These are phyloP conservation scores for Rhododendron ovatum DNA, from an alignment of 148 eudicot genomes.

Conservation along the genomic window DNA sequence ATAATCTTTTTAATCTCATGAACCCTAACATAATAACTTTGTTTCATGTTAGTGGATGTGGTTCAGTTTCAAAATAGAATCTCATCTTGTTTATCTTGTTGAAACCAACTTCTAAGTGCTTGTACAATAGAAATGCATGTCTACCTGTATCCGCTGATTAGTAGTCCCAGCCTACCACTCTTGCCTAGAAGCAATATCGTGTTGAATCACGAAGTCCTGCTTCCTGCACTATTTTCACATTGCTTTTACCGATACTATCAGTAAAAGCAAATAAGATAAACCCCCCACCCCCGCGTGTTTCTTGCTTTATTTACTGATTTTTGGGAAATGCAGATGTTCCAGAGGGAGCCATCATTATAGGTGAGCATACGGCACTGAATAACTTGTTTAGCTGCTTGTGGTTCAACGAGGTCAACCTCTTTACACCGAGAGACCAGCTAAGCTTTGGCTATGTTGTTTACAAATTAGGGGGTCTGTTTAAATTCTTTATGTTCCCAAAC, in stretches of 20 bases:
- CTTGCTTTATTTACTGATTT: neutral
- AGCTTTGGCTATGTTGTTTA: slow-evolving; percentile 91
- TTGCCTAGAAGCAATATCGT: neutral
- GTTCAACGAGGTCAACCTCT: slow-evolving; percentile 94
- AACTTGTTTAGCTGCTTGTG: slow-evolving; percentile 92
- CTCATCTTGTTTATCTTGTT: neutral
- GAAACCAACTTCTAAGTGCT: too few relatives aligned
- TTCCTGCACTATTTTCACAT: neutral
- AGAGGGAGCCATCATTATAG: slow-evolving; percentile 87
- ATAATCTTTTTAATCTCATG: neutral
- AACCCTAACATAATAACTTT: neutral
- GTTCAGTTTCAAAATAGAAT: neutral
- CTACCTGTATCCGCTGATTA: too few relatives aligned
- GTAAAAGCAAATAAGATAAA: neutral
- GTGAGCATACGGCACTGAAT: slow-evolving; percentile 74
- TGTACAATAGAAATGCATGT: too few relatives aligned
- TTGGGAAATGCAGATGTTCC: slow-evolving; percentile 74
- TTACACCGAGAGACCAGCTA: slow-evolving; percentile 94
- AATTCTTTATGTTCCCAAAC: slow-evolving; percentile 86
- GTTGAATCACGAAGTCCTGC: neutral
- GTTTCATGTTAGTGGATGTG: neutral
- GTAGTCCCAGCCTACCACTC: too few relatives aligned
- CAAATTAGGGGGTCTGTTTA: slow-evolving; percentile 56
- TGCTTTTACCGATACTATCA: neutral
- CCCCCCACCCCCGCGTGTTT: too few relatives aligned